Evolutionary conservation across 768 basidiomycete genomes (phyloP).

Genomic region (Pleurotus salmoneostramineus): DNA sequence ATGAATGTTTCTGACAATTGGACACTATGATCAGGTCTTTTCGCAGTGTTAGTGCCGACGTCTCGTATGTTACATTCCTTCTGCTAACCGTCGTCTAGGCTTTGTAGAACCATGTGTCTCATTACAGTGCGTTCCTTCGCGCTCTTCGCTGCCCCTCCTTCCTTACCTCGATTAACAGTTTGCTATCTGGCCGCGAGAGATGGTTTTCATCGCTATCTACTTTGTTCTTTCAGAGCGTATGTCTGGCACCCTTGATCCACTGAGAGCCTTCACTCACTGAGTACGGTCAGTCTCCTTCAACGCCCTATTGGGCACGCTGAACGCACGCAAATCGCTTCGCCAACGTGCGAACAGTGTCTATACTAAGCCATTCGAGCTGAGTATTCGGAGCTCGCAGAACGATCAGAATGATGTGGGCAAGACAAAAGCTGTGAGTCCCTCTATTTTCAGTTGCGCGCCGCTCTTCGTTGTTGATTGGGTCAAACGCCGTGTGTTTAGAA

Average conservation of each 20-base stretch:
- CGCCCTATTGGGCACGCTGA: neutral
- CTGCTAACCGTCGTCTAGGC: neutral
- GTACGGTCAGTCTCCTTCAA: neutral
- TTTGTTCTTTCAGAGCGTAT: constrained; percentile 42
- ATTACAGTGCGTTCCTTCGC: constrained; percentile 22
- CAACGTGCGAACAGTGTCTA: no score
- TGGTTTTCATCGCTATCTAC: constrained; percentile 41
- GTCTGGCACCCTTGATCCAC: no score
- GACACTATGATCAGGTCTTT: constrained; percentile 5
- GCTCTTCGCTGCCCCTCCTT: constrained; percentile 26
- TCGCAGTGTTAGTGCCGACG: constrained; percentile 9
- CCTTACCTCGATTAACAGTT: no score
- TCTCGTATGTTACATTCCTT: neutral
- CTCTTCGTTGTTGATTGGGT: no score
- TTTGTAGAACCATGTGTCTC: constrained; percentile 17
- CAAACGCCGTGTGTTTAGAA: no score
- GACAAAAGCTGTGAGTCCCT: no score
- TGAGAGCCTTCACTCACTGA: neutral
- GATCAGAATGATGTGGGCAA: no score
- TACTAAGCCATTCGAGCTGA: no score
- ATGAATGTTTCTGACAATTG: neutral
- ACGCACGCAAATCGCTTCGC: neutral
- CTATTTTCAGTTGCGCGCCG: no score
- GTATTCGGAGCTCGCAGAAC: no score
- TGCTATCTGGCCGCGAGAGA: constrained; percentile 37